Evolutionary conservation across 2,329 filamentous ascomycete genomes (phyloP).

Genomic region (Didymella pinodella): DNA sequence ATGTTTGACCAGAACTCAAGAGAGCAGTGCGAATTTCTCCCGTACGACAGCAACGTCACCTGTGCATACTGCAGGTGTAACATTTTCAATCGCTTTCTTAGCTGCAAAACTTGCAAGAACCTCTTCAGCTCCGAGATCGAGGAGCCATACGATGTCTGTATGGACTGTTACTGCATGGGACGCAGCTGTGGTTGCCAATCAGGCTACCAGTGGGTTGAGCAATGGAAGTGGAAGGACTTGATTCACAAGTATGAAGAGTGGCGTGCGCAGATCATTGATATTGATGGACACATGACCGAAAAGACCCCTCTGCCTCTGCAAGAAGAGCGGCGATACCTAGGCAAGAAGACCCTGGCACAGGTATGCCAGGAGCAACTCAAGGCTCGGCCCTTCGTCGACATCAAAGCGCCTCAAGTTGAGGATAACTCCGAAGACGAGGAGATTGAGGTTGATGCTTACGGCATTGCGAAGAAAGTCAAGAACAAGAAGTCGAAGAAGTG

Average conservation of each 20-base stretch:
- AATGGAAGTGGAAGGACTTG: conserved; percentile 85
- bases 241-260: conserved; percentile 81
- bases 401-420: conserved; percentile 67
- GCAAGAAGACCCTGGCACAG: conserved; percentile 83
- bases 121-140: conserved; percentile 73
- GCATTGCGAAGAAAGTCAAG: conserved; percentile 68
- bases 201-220: conserved; percentile 87
- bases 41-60: conserved; percentile 89
- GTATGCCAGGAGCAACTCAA: conserved; percentile 92
- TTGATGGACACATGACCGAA: conserved; percentile 70
- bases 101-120: conserved; percentile 83
- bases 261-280: conserved; percentile 78
- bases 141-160: conserved; percentile 92
- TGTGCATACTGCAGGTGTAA: conserved; percentile 96
- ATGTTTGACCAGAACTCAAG: conserved; percentile 75
- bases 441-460: conserved; percentile 70
- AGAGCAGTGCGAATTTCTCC: conserved; percentile 77
- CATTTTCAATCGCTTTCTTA: conserved; percentile 96
- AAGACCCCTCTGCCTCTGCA: conserved; percentile 74
- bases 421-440: conserved; percentile 59
- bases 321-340: conserved; percentile 70
- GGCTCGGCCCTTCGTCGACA: conserved; percentile 81
- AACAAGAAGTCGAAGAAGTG: conserved; percentile 64
- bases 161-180: conserved; percentile 99
- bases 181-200: conserved; percentile 90